Base-by-base conservation (phyloP, 495 filamentous ascomycete genomes). In the Xylaria scruposa region DNA sequence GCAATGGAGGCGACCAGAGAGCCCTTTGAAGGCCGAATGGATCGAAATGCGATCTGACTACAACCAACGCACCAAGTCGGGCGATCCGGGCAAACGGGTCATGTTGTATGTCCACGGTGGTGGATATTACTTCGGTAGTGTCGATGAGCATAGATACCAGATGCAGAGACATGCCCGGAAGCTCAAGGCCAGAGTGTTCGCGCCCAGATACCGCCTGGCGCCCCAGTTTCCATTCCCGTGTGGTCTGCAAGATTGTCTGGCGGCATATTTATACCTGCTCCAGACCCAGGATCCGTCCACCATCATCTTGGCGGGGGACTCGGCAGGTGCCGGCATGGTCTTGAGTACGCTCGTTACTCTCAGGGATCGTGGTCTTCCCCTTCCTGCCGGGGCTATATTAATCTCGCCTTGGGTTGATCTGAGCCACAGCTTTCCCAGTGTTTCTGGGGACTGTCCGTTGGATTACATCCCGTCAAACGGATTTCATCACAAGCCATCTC, bases 151-250 rank as follows among this genome's bases (percentile, higher is more conserved):
- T 84, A 90, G 95, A 26, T 97, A 97, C 81, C 95, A 97, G 84
- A 89, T 98, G 85, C 95, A 98, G 82, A 86, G 95, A 51, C 94
- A 98, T 88, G 95, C 95, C 66, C 88, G 96, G 68, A 98, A 98
- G 83, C 83, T 98, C 67, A 93, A 94, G 78, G 95, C 94, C 33
- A 87, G 93, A 60, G 92, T 97, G 19, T 88, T 98, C 82, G 94
- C 95, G 46, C 95, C 95, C 38, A 82, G 91, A 72, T 98, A 98
- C 81, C 89, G 95, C 36, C 86, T 98, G 46, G 90, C 95, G 3
- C 95, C 95, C 6, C 96, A 98, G 80, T 98, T 93, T 70, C 95
- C 95, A 1, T 98, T 98, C 74, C 95, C 95, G 0, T 98, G 95
- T 77, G 93, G 92, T 31, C 81, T 98, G 9, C 89, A 94, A 70